Conservation (phyloP, 768 basidiomycete genomes). For the Filobasidium floriforme region DNA sequence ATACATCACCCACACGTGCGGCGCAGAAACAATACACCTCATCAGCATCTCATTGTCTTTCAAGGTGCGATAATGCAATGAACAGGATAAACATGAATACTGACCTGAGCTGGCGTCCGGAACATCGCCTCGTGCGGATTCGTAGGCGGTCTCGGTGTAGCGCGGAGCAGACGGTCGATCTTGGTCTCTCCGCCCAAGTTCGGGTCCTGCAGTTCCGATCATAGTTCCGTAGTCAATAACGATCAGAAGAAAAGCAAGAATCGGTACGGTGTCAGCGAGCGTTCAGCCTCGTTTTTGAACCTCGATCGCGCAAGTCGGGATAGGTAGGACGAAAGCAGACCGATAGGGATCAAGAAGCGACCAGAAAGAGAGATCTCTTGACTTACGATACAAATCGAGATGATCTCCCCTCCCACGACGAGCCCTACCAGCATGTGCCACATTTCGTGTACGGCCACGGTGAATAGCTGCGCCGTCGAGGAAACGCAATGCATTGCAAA, state of each 20-base stretch:
- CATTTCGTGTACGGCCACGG: constrained; percentile 39
- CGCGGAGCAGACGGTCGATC: constrained; percentile 18
- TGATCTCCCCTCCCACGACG: constrained; percentile 41
- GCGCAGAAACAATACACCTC: background rate
- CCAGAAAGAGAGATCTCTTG: too few relatives aligned
- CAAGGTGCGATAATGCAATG: background rate
- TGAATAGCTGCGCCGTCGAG: constrained; percentile 31
- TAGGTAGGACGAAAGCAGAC: too few relatives aligned
- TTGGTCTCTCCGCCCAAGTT: constrained; percentile 24
- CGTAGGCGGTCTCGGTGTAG: constrained; percentile 13
- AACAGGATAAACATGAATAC: background rate
- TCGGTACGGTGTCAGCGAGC: too few relatives aligned
- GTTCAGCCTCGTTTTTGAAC: too few relatives aligned
- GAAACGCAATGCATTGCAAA: background rate
- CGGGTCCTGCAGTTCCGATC: constrained; percentile 14
- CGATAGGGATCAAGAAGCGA: too few relatives aligned
- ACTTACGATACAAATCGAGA: constrained; percentile 13
- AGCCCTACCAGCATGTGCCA: constrained; percentile 39
- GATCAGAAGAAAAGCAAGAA: background rate
- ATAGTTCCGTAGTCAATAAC: background rate
- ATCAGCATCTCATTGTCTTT: background rate
- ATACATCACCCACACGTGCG: background rate
- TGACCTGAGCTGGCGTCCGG: constrained; percentile 20
- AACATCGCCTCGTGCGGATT: constrained; percentile 24
- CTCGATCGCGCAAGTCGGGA: too few relatives aligned